Evolutionary conservation across 2,329 filamentous ascomycete species (phyloP).

Genomic region (Cadophora luteo-olivacea): DNA sequence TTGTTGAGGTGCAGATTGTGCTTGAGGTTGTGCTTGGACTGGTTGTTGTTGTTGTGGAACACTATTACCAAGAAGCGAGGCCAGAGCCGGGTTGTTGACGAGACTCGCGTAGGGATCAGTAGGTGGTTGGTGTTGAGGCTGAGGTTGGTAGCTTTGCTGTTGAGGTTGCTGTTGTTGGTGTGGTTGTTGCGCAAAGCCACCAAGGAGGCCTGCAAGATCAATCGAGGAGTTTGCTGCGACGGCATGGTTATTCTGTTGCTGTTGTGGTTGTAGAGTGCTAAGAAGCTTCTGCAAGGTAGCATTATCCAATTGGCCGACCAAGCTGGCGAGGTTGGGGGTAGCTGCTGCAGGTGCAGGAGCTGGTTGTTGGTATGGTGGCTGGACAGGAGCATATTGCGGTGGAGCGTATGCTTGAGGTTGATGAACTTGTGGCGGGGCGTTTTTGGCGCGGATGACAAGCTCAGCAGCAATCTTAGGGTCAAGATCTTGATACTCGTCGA

Average conservation of each 20-base stretch:
- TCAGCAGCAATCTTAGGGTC: constrained; percentile 81
- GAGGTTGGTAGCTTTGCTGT: constrained; percentile 45
- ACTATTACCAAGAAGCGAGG: constrained; percentile 38
- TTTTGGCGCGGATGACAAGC: constrained; percentile 76
- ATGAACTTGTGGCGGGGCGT: constrained; percentile 43
- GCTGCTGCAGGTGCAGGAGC: constrained; percentile 47
- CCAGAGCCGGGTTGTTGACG: constrained; percentile 38
- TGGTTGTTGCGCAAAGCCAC: constrained; percentile 39
- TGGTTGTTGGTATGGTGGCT: constrained; percentile 46
- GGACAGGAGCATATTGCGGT: constrained; percentile 31
- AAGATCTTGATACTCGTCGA: constrained; percentile 86
- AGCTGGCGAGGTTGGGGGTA: constrained; percentile 62
- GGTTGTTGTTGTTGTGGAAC: constrained; percentile 22
- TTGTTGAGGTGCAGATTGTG: constrained; percentile 44
- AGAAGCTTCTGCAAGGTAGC: constrained; percentile 74
- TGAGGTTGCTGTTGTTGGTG: constrained; percentile 43
- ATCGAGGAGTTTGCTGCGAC: constrained; percentile 45
- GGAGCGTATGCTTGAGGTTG: constrained; percentile 46
- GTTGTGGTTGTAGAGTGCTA: constrained; percentile 55
- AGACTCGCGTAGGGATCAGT: constrained; percentile 39
- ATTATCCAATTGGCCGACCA: constrained; percentile 73
- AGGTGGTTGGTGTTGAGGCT: constrained; percentile 33
- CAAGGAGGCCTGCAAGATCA: constrained; percentile 44
- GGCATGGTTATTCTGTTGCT: constrained; percentile 37
- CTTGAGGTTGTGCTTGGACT: constrained; percentile 20